These are phyloP conservation scores for Talaromyces sp. DNA, from an alignment of 2,329 filamentous ascomycete species.

Conservation along the genomic window DNA sequence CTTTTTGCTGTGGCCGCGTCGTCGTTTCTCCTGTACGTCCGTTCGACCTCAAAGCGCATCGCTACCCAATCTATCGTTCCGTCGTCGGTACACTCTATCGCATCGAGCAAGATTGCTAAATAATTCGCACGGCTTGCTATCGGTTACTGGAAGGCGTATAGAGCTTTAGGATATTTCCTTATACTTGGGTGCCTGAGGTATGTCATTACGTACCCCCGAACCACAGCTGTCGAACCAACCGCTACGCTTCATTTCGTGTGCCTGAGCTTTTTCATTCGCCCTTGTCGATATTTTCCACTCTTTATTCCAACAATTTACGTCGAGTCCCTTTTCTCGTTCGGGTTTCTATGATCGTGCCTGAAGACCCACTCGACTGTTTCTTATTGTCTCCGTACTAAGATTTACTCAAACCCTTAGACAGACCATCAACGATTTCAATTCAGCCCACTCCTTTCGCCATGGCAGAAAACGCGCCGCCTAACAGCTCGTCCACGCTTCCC, in stretches of 20 bases:
- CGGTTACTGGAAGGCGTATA: background rate
- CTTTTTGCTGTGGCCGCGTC: slow-evolving; percentile 12
- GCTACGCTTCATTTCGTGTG: background rate
- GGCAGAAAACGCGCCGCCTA: slow-evolving; percentile 69
- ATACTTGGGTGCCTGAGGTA: background rate
- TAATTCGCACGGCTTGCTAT: background rate
- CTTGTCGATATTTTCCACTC: background rate
- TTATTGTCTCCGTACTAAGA: slow-evolving; percentile 11
- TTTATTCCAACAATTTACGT: background rate
- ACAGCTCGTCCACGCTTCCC: slow-evolving; percentile 63
- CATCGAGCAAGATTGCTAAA: background rate
- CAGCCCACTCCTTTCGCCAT: slow-evolving; percentile 50
- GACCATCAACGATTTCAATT: background rate
- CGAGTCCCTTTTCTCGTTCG: background rate
- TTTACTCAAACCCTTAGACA: background rate
- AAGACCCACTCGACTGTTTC: slow-evolving; percentile 6
- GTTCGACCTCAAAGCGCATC: slow-evolving; percentile 8
- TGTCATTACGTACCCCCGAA: slow-evolving; percentile 3
- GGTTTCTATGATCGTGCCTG: background rate
- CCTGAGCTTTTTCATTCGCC: background rate
- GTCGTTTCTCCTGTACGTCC: slow-evolving; percentile 11
- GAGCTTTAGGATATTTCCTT: background rate
- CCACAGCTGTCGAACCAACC: background rate
- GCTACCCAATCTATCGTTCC: slow-evolving; percentile 4
- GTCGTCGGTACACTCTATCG: background rate